A percentile compares a stretch with the other conserved stretches of the same genome.
These are phyloP conservation scores for Plasmodium fragile DNA, from an alignment of 169 alveolate species.

Conservation along the genomic window DNA sequence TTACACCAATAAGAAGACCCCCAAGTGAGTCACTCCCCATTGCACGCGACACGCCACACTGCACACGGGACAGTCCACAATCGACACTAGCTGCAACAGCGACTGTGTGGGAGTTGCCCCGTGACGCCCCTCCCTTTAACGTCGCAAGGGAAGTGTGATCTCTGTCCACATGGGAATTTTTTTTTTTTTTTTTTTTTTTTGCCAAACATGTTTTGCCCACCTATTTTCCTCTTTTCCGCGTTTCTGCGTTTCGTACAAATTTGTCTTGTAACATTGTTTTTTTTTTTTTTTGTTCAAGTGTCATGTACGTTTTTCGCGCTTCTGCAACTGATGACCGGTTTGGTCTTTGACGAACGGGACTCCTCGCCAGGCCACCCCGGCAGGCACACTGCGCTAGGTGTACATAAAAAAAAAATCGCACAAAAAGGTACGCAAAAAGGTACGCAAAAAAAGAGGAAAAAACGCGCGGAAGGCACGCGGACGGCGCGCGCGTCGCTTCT, in stretches of 20 bases:
- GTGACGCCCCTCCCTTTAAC: not conserved
- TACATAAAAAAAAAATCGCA: not conserved
- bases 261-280: not conserved
- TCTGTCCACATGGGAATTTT: not conserved
- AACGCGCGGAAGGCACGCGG: no score
- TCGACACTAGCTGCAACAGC: no score
- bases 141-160: not conserved
- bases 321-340: not conserved
- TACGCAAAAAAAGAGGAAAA: no score
- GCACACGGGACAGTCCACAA: no score
- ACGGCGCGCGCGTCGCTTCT: not conserved
- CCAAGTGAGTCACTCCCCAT: not conserved
- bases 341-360: not conserved
- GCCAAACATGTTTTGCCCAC: not conserved
- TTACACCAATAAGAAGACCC: conserved; percentile 7
- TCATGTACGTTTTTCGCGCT: not conserved
- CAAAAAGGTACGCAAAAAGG: not conserved
- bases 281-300: not conserved
- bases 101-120: no score
- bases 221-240: not conserved
- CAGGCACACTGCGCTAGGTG: not conserved
- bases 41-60: no score
- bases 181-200: no score
- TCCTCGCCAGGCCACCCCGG: not conserved
- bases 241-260: no score